phyloP scores from a whole-genome alignment of 129 eudicot species.

The Artemisia annua region DNA sequence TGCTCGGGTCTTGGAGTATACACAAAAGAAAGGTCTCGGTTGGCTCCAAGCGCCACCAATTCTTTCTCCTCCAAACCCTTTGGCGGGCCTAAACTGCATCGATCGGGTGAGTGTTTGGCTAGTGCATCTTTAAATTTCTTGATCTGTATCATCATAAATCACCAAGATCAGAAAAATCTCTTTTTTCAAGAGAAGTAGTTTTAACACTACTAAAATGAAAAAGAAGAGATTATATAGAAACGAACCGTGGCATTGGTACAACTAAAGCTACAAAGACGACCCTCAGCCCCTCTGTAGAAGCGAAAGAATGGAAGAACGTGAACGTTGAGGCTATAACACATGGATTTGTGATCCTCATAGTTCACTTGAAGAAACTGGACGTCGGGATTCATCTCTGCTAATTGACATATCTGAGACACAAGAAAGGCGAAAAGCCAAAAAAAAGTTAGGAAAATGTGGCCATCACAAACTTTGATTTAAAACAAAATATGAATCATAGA shows the following conservation, averaged over 20 bases:
- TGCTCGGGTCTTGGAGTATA: slow-evolving; percentile 44
- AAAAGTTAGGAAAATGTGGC: neutral
- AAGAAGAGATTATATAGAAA: slow-evolving; percentile 1
- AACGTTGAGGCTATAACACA: slow-evolving; percentile 73
- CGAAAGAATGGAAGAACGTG: slow-evolving; percentile 92
- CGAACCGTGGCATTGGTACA: slow-evolving; percentile 93
- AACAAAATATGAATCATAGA: too few relatives aligned
- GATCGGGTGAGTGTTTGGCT: slow-evolving; percentile 56
- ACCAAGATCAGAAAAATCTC: neutral
- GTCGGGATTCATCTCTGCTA: slow-evolving; percentile 82
- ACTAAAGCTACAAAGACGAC: slow-evolving; percentile 85
- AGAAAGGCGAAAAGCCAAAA: neutral
- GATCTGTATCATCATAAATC: slow-evolving; percentile 40
- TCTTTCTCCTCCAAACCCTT: slow-evolving; percentile 85
- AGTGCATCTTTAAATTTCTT: slow-evolving; percentile 68
- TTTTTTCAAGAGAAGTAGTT: neutral
- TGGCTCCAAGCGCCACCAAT: slow-evolving; percentile 58
- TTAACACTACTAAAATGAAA: neutral
- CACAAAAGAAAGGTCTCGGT: slow-evolving; percentile 55
- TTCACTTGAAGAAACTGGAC: slow-evolving; percentile 75
- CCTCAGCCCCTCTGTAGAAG: slow-evolving; percentile 75
- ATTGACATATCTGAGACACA: slow-evolving; percentile 63
- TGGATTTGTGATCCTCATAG: slow-evolving; percentile 74
- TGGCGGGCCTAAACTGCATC: slow-evolving; percentile 63
- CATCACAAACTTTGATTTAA: neutral